Evolutionary conservation across 1,284 basidiomycete genomes (phyloP).

Genomic region (Sanghuangporus sanghuang): DNA sequence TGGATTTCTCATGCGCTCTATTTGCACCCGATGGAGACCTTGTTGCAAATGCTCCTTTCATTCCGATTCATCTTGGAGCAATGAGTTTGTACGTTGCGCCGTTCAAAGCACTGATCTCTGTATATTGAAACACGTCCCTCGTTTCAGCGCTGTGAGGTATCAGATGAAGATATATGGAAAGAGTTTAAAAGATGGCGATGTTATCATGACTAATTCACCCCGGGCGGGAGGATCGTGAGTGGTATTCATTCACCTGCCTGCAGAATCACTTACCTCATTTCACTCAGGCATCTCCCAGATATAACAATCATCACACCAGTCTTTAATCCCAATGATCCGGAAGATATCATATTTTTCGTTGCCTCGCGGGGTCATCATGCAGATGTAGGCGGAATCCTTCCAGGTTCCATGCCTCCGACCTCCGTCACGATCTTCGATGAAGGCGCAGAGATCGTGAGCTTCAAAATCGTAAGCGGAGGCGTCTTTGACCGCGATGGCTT

Average conservation of each 20-base stretch:
- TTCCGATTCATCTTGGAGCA: slow-evolving; percentile 74
- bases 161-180: slow-evolving; percentile 76
- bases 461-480: slow-evolving; percentile 88
- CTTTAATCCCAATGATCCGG: slow-evolving; percentile 51
- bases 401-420: slow-evolving; percentile 92
- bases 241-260: neutral
- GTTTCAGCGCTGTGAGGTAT: slow-evolving; percentile 76
- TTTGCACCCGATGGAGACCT: slow-evolving; percentile 89
- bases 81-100: slow-evolving; percentile 76
- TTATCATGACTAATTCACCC: slow-evolving; percentile 88
- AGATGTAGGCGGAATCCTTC: slow-evolving; percentile 72
- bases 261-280: slow-evolving; percentile 5
- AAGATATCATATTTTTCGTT: slow-evolving; percentile 87
- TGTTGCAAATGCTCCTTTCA: slow-evolving; percentile 88
- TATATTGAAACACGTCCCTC: neutral
- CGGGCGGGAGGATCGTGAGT: slow-evolving; percentile 81
- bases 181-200: slow-evolving; percentile 77
- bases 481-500: slow-evolving; percentile 76
- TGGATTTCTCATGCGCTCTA: slow-evolving; percentile 87
- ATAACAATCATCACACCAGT: slow-evolving; percentile 91
- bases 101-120: neutral
- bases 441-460: slow-evolving; percentile 87
- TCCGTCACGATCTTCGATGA: slow-evolving; percentile 90
- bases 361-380: slow-evolving; percentile 89
- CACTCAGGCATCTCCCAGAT: slow-evolving; percentile 69